A percentile compares a stretch with the other conserved stretches of the same genome.
Evolutionary conservation across 2,329 filamentous ascomycete genomes (phyloP).

Genomic region (Aspergillus alliaceus): DNA sequence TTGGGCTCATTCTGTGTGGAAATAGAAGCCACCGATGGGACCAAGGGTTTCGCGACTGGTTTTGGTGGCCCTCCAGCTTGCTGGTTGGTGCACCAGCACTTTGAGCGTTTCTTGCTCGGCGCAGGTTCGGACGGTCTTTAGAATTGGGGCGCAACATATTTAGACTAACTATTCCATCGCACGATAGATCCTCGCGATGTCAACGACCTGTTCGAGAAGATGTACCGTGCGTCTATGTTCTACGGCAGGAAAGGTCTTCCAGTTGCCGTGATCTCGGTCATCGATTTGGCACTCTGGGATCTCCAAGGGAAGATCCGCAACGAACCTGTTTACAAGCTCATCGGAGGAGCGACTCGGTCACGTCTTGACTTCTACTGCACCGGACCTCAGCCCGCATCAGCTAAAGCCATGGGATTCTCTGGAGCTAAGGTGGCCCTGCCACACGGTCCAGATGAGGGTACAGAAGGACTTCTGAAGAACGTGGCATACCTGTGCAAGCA

Average conservation of each 20-base stretch:
- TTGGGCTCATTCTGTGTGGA: slow-evolving; percentile 89
- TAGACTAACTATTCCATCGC: background rate
- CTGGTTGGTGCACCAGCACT: slow-evolving; percentile 92
- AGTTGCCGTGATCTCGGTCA: slow-evolving; percentile 88
- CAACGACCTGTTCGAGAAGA: slow-evolving; percentile 90
- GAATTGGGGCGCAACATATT: background rate
- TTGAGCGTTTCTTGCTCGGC: slow-evolving; percentile 85
- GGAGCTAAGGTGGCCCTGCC: slow-evolving; percentile 88
- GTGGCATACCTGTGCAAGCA: slow-evolving; percentile 85
- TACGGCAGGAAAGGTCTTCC: slow-evolving; percentile 92
- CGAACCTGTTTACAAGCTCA: slow-evolving; percentile 92
- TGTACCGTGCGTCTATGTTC: slow-evolving; percentile 96
- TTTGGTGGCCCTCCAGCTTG: slow-evolving; percentile 92
- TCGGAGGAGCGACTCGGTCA: slow-evolving; percentile 84
- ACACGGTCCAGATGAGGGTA: slow-evolving; percentile 85
- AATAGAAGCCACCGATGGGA: slow-evolving; percentile 84
- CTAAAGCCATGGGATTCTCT: slow-evolving; percentile 84
- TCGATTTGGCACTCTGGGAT: slow-evolving; percentile 92
- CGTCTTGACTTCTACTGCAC: slow-evolving; percentile 93
- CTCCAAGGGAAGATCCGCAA: slow-evolving; percentile 85
- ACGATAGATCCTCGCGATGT: slow-evolving; percentile 77
- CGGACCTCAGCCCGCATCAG: slow-evolving; percentile 76
- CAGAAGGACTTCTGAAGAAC: slow-evolving; percentile 80
- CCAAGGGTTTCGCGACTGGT: slow-evolving; percentile 90
- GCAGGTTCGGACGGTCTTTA: slow-evolving; percentile 50